phyloP scores from a whole-genome alignment of 805 yeast genomes.

The Saturnispora gosingensis region DNA sequence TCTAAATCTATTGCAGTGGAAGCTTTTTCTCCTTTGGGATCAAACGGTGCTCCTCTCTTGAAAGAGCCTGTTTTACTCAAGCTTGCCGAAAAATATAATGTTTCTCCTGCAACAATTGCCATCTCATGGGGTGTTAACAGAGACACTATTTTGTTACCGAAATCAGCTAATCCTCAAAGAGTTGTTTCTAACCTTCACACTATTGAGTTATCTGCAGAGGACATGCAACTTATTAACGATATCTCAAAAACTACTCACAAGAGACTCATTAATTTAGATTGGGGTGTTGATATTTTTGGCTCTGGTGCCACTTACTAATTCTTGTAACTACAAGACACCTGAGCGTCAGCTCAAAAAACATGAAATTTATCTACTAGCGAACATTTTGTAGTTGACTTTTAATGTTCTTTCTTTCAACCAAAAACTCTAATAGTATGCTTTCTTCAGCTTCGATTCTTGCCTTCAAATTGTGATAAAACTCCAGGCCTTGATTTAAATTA shows the following conservation, averaged over 20 bases:
- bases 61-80: conserved; percentile 33
- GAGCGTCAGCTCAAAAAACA: not conserved
- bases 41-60: conserved; percentile 45
- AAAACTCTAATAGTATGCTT: not conserved
- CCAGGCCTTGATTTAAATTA: conserved; percentile 58
- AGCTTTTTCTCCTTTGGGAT: conserved; percentile 76
- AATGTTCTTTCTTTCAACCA: not conserved
- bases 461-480: conserved; percentile 61
- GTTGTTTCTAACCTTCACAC: conserved; percentile 30
- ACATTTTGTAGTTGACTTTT: not conserved
- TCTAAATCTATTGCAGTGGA: conserved; percentile 48
- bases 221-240: conserved; percentile 24
- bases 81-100: conserved; percentile 37
- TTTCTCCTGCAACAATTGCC: conserved; percentile 41
- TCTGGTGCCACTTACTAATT: conserved; percentile 2
- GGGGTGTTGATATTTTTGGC: conserved; percentile 12
- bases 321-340: not conserved
- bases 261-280: conserved; percentile 11
- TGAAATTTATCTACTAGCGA: not conserved
- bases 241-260: conserved; percentile 2
- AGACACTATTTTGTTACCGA: conserved; percentile 35
- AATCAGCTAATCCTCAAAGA: conserved; percentile 27
- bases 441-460: conserved; percentile 4
- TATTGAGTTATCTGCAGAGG: conserved; percentile 29
- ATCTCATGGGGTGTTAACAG: conserved; percentile 52